These are phyloP conservation scores for Pleurotus ostreatus DNA, from an alignment of 768 basidiomycete genomes.

Conservation along the genomic window DNA sequence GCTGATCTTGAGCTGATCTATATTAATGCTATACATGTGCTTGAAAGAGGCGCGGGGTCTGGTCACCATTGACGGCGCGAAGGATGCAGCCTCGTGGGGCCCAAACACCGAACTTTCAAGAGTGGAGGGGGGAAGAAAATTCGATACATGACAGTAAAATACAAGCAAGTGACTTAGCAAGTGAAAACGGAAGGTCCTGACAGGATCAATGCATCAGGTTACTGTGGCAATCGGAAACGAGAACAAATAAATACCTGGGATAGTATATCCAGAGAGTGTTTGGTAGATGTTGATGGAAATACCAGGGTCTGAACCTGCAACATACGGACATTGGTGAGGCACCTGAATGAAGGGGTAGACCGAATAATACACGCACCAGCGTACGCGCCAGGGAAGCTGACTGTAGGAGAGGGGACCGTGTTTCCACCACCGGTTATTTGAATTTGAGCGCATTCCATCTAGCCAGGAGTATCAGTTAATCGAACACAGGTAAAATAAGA, in stretches of 20 bases:
- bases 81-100: background rate
- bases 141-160: too few species aligned
- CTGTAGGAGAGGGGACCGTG: constrained; percentile 35
- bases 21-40: too few species aligned
- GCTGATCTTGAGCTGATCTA: too few species aligned
- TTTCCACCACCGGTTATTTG: constrained; percentile 41
- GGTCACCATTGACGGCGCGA: background rate
- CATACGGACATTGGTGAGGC: background rate
- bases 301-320: constrained; percentile 37
- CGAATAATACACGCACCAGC: constrained; percentile 23
- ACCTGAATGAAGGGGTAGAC: constrained; percentile 11
- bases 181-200: constrained; percentile 1
- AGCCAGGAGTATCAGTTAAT: background rate
- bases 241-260: constrained; percentile 27
- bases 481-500: background rate
- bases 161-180: background rate
- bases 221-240: background rate
- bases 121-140: too few species aligned
- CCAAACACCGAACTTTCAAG: background rate
- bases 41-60: background rate
- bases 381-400: constrained; percentile 47
- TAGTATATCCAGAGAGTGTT: constrained; percentile 30
- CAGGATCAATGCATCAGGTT: background rate
- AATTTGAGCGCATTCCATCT: constrained; percentile 49
- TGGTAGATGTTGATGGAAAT: constrained; percentile 43